phyloP scores from a whole-genome alignment of 176 grass and related monocot genomes.

The Typha latifolia region DNA sequence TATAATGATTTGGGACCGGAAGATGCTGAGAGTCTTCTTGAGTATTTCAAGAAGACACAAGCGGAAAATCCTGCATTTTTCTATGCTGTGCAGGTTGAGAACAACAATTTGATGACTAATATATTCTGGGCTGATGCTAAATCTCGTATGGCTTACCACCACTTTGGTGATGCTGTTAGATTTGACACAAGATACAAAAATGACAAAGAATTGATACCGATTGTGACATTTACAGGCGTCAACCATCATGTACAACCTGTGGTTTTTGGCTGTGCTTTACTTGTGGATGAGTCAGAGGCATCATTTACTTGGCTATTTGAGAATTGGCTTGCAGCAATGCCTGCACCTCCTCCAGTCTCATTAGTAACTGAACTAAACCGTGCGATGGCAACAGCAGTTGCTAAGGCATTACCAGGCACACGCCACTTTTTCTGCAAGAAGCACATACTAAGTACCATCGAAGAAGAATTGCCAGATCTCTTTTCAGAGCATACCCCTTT shows the following conservation, averaged over 20 bases:
- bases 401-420: constrained; percentile 56
- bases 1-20: constrained; percentile 85
- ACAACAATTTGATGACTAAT: constrained; percentile 48
- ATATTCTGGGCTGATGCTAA: constrained; percentile 86
- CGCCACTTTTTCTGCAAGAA: constrained; percentile 65
- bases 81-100: constrained; percentile 59
- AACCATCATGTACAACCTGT: constrained; percentile 86
- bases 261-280: constrained; percentile 78
- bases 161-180: constrained; percentile 81
- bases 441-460: constrained; percentile 49
- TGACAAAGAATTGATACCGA: constrained; percentile 65
- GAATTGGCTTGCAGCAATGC: constrained; percentile 89
- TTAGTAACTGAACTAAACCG: constrained; percentile 67
- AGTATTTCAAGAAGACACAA: constrained; percentile 60
- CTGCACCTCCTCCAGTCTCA: constrained; percentile 47
- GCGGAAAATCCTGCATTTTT: constrained; percentile 69
- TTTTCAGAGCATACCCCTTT: constrained; percentile 41
- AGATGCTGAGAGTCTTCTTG: constrained; percentile 68
- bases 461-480: constrained; percentile 45
- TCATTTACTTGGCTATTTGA: constrained; percentile 88
- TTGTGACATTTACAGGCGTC: constrained; percentile 77
- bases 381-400: constrained; percentile 44
- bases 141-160: constrained; percentile 72
- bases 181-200: constrained; percentile 55
- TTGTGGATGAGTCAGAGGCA: constrained; percentile 74